Evolutionary conservation across 306 rosid genomes (phyloP).

Genomic region (Phaseolus lunatus): DNA sequence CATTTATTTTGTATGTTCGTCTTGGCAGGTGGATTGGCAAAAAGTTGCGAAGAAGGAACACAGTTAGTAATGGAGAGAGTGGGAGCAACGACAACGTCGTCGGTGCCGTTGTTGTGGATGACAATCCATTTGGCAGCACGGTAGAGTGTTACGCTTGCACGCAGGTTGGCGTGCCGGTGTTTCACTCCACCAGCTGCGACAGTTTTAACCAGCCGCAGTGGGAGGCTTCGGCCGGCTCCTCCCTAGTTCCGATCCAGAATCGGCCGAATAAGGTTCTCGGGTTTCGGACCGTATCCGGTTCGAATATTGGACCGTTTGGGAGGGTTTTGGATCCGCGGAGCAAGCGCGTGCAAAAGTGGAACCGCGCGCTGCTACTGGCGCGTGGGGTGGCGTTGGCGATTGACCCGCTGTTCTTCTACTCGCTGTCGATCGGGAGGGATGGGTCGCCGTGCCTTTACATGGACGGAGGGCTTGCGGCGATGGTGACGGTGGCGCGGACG

Average conservation of each 20-base stretch:
- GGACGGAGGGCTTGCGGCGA: conserved; percentile 84
- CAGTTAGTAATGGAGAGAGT: conserved; percentile 34
- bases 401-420: conserved; percentile 90
- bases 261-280: conserved; percentile 40
- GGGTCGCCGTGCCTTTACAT: conserved; percentile 90
- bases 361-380: conserved; percentile 78
- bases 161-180: conserved; percentile 79
- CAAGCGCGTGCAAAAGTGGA: conserved; percentile 87
- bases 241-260: conserved; percentile 71
- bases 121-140: conserved; percentile 34
- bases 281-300: not conserved
- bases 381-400: conserved; percentile 91
- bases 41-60: conserved; percentile 11
- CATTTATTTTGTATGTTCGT: not conserved
- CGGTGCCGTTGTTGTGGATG: conserved; percentile 3
- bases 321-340: conserved; percentile 78
- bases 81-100: not conserved
- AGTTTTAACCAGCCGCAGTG: conserved; percentile 72
- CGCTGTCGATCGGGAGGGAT: conserved; percentile 83
- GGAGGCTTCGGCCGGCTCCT: conserved; percentile 96
- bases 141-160: conserved; percentile 97
- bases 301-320: conserved; percentile 56
- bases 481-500: conserved; percentile 77
- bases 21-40: conserved; percentile 60
- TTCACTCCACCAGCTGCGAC: conserved; percentile 96